A percentile compares a stretch with the other conserved stretches of the same genome.
These are phyloP conservation scores for Astragalus membranaceus DNA, from an alignment of 306 rosid genomes.

Conservation along the genomic window DNA sequence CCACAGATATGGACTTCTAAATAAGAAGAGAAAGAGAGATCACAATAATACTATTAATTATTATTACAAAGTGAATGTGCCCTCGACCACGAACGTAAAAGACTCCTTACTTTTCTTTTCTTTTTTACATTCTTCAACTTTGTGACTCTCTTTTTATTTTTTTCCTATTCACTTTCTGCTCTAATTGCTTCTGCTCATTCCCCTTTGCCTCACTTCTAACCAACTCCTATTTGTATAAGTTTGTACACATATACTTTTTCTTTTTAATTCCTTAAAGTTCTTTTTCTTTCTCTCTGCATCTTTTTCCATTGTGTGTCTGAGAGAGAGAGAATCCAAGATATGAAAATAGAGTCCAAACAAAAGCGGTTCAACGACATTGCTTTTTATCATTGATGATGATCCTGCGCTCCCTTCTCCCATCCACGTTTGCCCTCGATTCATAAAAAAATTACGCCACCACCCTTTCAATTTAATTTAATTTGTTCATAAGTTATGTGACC, in stretches of 20 bases:
- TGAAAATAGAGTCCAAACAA: constrained; percentile 46
- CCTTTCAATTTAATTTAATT: background rate
- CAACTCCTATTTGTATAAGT: constrained; percentile 14
- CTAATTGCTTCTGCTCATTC: constrained; percentile 25
- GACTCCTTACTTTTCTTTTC: constrained; percentile 38
- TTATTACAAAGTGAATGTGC: constrained; percentile 25
- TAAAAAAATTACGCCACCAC: constrained; percentile 15
- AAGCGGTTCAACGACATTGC: constrained; percentile 39
- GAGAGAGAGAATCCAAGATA: constrained; percentile 62
- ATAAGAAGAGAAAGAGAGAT: background rate
- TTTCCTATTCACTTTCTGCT: constrained; percentile 12
- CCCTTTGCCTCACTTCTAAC: constrained; percentile 38
- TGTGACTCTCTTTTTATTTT: constrained; percentile 8
- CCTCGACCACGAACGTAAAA: constrained; percentile 64
- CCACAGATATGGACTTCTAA: background rate
- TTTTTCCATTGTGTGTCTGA: constrained; percentile 21
- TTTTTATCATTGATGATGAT: constrained; percentile 25
- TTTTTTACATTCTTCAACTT: constrained; percentile 38
- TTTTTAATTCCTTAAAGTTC: constrained; percentile 22
- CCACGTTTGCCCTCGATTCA: constrained; percentile 19
- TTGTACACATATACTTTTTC: background rate
- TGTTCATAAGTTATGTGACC: background rate
- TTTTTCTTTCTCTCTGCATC: constrained; percentile 10
- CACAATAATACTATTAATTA: background rate
- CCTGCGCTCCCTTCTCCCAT: constrained; percentile 5